These are phyloP conservation scores for Mycena metata DNA, from an alignment of 768 basidiomycete genomes.

Conservation along the genomic window DNA sequence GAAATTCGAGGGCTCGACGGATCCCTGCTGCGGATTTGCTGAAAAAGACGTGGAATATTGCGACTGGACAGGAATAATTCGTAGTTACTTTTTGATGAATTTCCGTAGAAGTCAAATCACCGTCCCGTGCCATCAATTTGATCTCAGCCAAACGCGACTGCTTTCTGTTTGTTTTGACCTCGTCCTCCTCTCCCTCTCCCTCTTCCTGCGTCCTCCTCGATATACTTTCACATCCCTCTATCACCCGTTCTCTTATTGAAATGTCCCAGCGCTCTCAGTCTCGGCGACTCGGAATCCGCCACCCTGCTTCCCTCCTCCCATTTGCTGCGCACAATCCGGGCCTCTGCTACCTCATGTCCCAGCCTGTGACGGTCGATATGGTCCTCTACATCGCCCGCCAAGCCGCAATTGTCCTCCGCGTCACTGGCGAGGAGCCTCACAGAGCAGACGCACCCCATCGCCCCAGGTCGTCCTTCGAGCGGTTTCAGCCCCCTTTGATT, in stretches of 20 bases:
- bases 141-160: neutral
- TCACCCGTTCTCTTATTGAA: slow-evolving; percentile 39
- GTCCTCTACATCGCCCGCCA: slow-evolving; percentile 86
- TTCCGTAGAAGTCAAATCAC: neutral
- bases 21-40: slow-evolving; percentile 71
- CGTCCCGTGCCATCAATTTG: slow-evolving; percentile 31
- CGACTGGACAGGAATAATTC: slow-evolving; percentile 67
- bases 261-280: slow-evolving; percentile 38
- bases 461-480: slow-evolving; percentile 15
- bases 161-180: slow-evolving; percentile 27
- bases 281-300: slow-evolving; percentile 47
- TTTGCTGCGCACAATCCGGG: slow-evolving; percentile 82
- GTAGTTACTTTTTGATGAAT: no score
- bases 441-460: slow-evolving; percentile 49
- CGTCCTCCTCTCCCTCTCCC: slow-evolving; percentile 12
- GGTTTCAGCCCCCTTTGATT: slow-evolving; percentile 52
- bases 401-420: slow-evolving; percentile 80
- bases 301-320: slow-evolving; percentile 88
- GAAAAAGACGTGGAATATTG: slow-evolving; percentile 78
- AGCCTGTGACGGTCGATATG: slow-evolving; percentile 87
- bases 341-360: slow-evolving; percentile 83
- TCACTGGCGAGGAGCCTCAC: slow-evolving; percentile 66
- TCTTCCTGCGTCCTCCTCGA: slow-evolving; percentile 29
- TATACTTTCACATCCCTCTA: slow-evolving; percentile 39
- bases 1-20: slow-evolving; percentile 68